Base-by-base conservation (phyloP, 2,329 filamentous ascomycete species). In the Colletotrichum sp. region DNA sequence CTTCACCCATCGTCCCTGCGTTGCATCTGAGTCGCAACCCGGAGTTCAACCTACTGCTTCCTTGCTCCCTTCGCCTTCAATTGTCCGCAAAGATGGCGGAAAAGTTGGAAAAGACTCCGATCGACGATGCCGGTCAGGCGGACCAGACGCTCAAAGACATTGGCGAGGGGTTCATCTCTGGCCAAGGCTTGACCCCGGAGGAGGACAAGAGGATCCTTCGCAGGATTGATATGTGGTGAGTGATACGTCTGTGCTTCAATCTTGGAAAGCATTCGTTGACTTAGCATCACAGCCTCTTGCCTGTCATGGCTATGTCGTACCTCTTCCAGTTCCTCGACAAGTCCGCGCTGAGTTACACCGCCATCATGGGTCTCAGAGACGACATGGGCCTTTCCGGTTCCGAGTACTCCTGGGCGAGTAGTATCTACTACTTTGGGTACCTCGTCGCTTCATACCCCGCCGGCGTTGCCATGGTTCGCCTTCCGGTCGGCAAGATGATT, bases 391-490 rank as follows among this genome's bases (percentile, higher is more conserved):
- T 91, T 26, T 83, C 84, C 9, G 88, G 88, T 7, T 83, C 87
- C 55, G 84, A 92, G 63, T 91, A 90, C 76, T 87, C 87, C 8
- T 91, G 89, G 88, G 82, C 88, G 0, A 83, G 83, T 10, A 86
- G 81, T 52, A 87, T 90, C 80, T 90, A 89, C 77, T 90, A 90
- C 80, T 87, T 90, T 78, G 88, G 88, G 1, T 90, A 90, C 70
- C 80, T 90, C 9, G 30, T 81, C 10, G 80, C 81, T 3, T 82
- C 78, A 6, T 83, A 81, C 36, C 79, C 81, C 0, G 76, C 74
- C 5, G 81, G 75, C 26, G 30, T 80, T 34, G 82, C 93, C 12
- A 91, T 92, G 89, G 87, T 91, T 1, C 64, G 78, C 0, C 82
- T 89, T 6, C 72, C 67, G 3, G 79, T 83, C 7, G 80, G 77